A percentile compares a stretch with the other conserved stretches of the same genome.
These are phyloP conservation scores for Pisolithus tinctorius DNA, from an alignment of 768 basidiomycete species.

Conservation along the genomic window DNA sequence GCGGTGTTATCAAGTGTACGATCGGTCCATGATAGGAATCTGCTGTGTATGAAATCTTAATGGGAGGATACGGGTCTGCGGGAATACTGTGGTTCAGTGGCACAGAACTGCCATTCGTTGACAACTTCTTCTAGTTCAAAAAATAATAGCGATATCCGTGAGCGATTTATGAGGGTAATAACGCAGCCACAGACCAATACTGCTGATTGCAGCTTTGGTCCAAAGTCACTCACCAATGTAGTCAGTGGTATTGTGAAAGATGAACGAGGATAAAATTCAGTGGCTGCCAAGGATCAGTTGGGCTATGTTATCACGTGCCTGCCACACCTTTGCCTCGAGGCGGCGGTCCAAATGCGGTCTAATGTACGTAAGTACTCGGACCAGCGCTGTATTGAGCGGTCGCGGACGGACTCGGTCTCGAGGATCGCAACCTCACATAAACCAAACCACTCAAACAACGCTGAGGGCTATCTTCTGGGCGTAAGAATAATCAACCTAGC, in stretches of 20 bases:
- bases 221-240: background rate
- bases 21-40: slow-evolving; percentile 29
- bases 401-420: too few species aligned
- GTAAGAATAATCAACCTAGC: background rate
- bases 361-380: too few species aligned
- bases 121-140: background rate
- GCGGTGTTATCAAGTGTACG: slow-evolving; percentile 23
- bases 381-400: slow-evolving; percentile 1
- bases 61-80: slow-evolving; percentile 17
- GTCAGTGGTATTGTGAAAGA: background rate
- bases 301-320: slow-evolving; percentile 4
- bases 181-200: slow-evolving; percentile 9
- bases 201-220: too few species aligned
- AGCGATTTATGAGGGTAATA: background rate
- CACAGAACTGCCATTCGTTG: background rate
- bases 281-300: background rate
- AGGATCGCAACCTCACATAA: background rate
- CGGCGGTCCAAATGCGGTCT: slow-evolving; percentile 1
- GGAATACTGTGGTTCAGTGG: background rate
- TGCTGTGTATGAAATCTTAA: slow-evolving; percentile 7
- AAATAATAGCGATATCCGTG: slow-evolving; percentile 2
- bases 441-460: background rate
- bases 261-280: background rate
- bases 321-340: slow-evolving; percentile 24
- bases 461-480: background rate